Evolutionary conservation across 129 eudicot genomes (phyloP).

Genomic region (Lactuca sativa): DNA sequence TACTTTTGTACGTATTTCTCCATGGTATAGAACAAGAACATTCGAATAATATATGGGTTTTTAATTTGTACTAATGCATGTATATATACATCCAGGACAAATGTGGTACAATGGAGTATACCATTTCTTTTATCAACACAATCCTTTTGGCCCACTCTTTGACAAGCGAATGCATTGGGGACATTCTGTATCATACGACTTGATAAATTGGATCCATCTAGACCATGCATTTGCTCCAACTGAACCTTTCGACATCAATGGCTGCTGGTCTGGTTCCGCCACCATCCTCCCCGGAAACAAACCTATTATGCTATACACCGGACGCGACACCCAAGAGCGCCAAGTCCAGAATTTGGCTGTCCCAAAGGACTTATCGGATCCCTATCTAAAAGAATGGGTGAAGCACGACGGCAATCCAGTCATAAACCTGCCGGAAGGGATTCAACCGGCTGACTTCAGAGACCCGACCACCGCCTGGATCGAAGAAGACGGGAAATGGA

Average conservation of each 20-base stretch:
- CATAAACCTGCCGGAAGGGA: too few species aligned
- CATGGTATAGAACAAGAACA: too few species aligned
- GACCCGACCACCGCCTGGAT: constrained; percentile 79
- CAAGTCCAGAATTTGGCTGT: too few species aligned
- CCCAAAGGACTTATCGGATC: too few species aligned
- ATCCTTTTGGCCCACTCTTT: constrained; percentile 52
- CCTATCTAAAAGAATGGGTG: too few species aligned
- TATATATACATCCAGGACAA: constrained; percentile 48
- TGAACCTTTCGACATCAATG: constrained; percentile 48
- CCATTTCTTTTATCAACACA: constrained; percentile 73
- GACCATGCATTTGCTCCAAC: constrained; percentile 42
- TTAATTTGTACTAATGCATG: too few species aligned
- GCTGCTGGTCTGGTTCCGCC: constrained; percentile 67
- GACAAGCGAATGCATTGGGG: constrained; percentile 51
- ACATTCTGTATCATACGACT: constrained; percentile 63
- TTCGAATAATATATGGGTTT: too few species aligned
- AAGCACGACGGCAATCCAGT: too few species aligned
- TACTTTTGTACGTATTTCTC: too few species aligned
- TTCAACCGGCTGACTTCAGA: constrained; percentile 26
- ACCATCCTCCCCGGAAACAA: constrained; percentile 50
- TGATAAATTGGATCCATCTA: constrained; percentile 55
- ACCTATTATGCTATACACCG: constrained; percentile 64
- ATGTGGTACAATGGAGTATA: constrained; percentile 69
- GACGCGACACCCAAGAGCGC: constrained; percentile 32
- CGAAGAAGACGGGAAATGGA: constrained; percentile 49